These are phyloP conservation scores for Westerdykella sp. DNA, from an alignment of 2,329 filamentous ascomycete species.

Conservation along the genomic window DNA sequence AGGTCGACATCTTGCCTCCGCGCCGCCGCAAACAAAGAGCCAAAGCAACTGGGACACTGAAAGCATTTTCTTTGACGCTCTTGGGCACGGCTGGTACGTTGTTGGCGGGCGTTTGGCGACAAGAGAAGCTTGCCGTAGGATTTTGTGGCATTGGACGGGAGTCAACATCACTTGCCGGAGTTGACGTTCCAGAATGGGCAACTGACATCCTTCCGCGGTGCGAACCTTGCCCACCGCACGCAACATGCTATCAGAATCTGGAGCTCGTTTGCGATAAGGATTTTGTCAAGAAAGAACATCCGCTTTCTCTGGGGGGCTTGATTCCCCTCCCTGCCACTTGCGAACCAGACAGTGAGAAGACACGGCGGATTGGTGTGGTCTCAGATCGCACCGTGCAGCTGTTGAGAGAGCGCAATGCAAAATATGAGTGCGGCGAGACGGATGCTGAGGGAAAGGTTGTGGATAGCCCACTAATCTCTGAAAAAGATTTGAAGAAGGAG, in stretches of 20 bases:
- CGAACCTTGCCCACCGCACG: conserved; percentile 84
- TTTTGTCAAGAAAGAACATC: conserved; percentile 79
- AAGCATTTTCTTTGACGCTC: conserved; percentile 65
- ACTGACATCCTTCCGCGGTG: conserved; percentile 70
- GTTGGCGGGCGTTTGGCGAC: conserved; percentile 77
- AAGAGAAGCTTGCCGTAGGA: conserved; percentile 93
- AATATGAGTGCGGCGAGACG: conserved; percentile 81
- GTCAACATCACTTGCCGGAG: conserved; percentile 52
- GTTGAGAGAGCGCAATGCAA: conserved; percentile 75
- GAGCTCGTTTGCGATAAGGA: conserved; percentile 76
- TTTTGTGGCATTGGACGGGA: conserved; percentile 78
- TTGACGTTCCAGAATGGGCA: conserved; percentile 67
- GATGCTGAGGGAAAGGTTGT: conserved; percentile 56
- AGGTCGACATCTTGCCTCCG: conserved; percentile 45
- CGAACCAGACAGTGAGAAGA: conserved; percentile 91
- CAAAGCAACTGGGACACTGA: conserved; percentile 47
- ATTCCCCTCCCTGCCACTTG: conserved; percentile 85
- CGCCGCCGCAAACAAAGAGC: conserved; percentile 23
- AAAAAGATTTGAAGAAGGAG: conserved; percentile 67
- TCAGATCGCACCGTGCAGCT: conserved; percentile 84
- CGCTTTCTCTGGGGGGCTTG: conserved; percentile 71
- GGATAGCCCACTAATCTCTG: conserved; percentile 59
- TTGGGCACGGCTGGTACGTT: conserved; percentile 63
- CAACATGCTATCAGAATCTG: conserved; percentile 76
- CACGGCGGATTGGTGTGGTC: conserved; percentile 76